These are phyloP conservation scores for Moesziomyces antarcticus DNA, from an alignment of 1,284 basidiomycete genomes.

Conservation along the genomic window DNA sequence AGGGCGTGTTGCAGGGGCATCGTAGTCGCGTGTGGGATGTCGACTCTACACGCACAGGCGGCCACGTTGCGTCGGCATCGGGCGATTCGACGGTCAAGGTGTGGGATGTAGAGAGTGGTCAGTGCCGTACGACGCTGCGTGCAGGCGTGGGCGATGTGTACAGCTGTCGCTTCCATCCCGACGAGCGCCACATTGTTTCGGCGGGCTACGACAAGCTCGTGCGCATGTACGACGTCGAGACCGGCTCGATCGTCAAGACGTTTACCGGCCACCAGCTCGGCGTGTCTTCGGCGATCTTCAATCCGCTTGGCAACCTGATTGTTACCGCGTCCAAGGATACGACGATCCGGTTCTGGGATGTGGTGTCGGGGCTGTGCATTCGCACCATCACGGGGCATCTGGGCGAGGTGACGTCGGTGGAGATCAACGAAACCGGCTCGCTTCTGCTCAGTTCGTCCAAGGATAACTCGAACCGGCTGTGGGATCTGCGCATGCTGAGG, in stretches of 20 bases:
- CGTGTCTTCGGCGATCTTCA: conserved; percentile 69
- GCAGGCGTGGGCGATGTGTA: conserved; percentile 70
- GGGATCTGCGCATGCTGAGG: conserved; percentile 61
- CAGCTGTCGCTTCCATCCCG: conserved; percentile 69
- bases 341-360: conserved; percentile 71
- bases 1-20: conserved; percentile 68
- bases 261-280: conserved; percentile 71
- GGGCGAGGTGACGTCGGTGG: conserved; percentile 71
- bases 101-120: conserved; percentile 66
- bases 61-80: conserved; percentile 67
- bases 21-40: conserved; percentile 70
- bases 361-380: conserved; percentile 69
- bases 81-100: conserved; percentile 70
- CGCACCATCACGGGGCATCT: conserved; percentile 70
- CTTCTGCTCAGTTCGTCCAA: conserved; percentile 70
- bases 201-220: conserved; percentile 71
- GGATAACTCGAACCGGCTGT: conserved; percentile 69
- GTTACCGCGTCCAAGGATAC: conserved; percentile 71
- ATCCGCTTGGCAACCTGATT: conserved; percentile 69
- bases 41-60: conserved; percentile 59
- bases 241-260: conserved; percentile 69
- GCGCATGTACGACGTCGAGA: conserved; percentile 70
- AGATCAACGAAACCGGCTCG: conserved; percentile 69
- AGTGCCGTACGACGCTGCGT: conserved; percentile 42
- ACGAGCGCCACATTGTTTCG: conserved; percentile 68